Evolutionary conservation across 345 rosid species (phyloP), one percentile per base, ranked within the genome.

Genomic region (Eucalyptus cloeziana): DNA sequence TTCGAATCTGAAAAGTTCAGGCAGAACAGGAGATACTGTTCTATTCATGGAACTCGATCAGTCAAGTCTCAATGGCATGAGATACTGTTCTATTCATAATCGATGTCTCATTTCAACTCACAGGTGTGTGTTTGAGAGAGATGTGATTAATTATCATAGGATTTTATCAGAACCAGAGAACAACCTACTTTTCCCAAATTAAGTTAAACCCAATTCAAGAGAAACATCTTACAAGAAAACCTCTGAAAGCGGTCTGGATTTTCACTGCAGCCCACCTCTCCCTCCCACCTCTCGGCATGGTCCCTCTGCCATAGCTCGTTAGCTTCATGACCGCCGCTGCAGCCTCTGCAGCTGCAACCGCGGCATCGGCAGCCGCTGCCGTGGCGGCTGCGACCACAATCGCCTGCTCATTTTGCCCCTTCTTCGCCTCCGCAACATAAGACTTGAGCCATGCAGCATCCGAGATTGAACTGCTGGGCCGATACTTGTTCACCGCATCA

Each of bases 211-310:
- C 4, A 3, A 89, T 91, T 88, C 13, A 43, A 44, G 47, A 40
- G 85, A 40, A 21, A 76, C 30, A 10, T 40, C 85, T 51, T 93
- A 96, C 97, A 95, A 96, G 92, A 85, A 89, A 92, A 88, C 98
- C 98, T 87, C 97, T 93, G 58, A 95, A 95, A 43, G 91, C 90
- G 4, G 92, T 89, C 91, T 96, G 98, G 87, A 96, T 94, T 90
- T 90, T 93, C 87, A 94, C 87, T 3, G 95, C 94, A 17, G 97
- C 97, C 91, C 89, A 90, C 22, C 88, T 90, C 86, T 94, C 94
- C 47, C 88, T 91, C 40, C 91, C 93, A 45, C 92, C 93, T 12
- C 49, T 86, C 52, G 90, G 69, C 88, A 89, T 25, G 27, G 89
- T 49, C 40, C 90, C 92, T 89, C 93, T 93, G 56, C 93, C 91